A percentile compares a stretch with the other conserved stretches of the same genome.
Evolutionary conservation across 495 filamentous ascomycete genomes (phyloP).

Genomic region (Usnea hakonensis): DNA sequence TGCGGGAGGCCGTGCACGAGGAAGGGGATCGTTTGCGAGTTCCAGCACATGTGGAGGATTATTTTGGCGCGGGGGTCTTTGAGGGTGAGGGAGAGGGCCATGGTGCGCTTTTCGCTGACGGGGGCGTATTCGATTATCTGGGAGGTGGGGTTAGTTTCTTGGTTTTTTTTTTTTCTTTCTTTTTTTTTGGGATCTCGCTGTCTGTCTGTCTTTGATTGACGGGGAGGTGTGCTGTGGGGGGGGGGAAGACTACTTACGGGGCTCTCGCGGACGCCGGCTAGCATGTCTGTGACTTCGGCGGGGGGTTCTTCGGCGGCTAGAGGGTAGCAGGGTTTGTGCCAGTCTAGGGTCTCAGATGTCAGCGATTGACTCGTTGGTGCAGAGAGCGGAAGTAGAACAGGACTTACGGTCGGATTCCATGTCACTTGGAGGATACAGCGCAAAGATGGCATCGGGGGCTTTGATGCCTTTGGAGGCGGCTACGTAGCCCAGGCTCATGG

Average conservation of each 20-base stretch:
- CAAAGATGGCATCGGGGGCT: slow-evolving; percentile 35
- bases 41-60: slow-evolving; percentile 34
- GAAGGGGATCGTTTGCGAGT: slow-evolving; percentile 28
- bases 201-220: too few relatives aligned
- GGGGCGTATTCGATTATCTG: slow-evolving; percentile 21
- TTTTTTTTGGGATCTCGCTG: too few relatives aligned
- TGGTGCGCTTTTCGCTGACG: slow-evolving; percentile 11
- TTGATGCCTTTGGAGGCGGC: slow-evolving; percentile 3
- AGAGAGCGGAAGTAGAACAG: neutral
- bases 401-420: slow-evolving; percentile 14
- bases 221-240: neutral
- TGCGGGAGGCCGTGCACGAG: slow-evolving; percentile 27
- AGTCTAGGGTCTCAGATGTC: slow-evolving; percentile 6
- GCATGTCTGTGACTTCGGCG: slow-evolving; percentile 20
- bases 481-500: slow-evolving; percentile 34
- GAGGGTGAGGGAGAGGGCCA: slow-evolving; percentile 13
- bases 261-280: slow-evolving; percentile 26
- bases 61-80: slow-evolving; percentile 27
- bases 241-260: slow-evolving; percentile 20
- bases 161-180: neutral
- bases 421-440: slow-evolving; percentile 37
- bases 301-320: slow-evolving; percentile 12
- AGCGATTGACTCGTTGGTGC: neutral
- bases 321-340: slow-evolving; percentile 14
- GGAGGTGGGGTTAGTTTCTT: neutral